These are phyloP conservation scores for Pestalotiopsis sp. DNA, from an alignment of 2,329 filamentous ascomycete species.

Conservation along the genomic window DNA sequence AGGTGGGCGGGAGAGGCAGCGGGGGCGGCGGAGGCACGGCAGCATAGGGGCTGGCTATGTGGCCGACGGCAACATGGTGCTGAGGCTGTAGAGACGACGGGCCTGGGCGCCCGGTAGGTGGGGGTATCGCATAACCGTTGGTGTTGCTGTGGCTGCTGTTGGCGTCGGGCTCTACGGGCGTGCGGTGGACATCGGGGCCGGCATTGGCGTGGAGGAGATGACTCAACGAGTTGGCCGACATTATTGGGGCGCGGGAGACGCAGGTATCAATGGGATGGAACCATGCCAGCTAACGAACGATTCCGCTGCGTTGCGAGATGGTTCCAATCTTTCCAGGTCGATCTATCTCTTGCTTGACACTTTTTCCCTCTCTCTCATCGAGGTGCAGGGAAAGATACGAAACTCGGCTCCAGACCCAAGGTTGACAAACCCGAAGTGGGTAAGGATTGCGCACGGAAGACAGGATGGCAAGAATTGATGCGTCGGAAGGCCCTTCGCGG, in stretches of 20 bases:
- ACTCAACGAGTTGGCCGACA: constrained; percentile 15
- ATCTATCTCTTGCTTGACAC: background rate
- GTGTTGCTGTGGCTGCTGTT: background rate
- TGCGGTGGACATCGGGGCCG: constrained; percentile 8
- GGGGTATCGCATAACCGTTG: background rate
- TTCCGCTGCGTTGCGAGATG: background rate
- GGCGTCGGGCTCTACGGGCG: background rate
- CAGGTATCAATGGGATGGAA: constrained; percentile 3
- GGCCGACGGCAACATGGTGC: background rate
- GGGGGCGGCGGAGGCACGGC: constrained; percentile 1
- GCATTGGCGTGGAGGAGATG: constrained; percentile 14
- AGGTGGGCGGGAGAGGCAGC: constrained; percentile 4
- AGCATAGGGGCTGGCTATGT: background rate
- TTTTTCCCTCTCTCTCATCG: background rate
- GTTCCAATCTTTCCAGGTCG: background rate
- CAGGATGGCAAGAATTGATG: background rate
- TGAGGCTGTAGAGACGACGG: background rate
- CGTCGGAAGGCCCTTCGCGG: background rate
- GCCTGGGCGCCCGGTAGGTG: background rate
- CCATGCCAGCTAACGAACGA: constrained; percentile 10
- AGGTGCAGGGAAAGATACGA: background rate
- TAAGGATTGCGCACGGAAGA: background rate
- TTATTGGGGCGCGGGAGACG: constrained; percentile 12
- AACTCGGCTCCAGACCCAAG: background rate
- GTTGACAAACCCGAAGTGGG: background rate